phyloP scores from a whole-genome alignment of 2,329 filamentous ascomycete genomes.

The Cytospora chrysosperma region DNA sequence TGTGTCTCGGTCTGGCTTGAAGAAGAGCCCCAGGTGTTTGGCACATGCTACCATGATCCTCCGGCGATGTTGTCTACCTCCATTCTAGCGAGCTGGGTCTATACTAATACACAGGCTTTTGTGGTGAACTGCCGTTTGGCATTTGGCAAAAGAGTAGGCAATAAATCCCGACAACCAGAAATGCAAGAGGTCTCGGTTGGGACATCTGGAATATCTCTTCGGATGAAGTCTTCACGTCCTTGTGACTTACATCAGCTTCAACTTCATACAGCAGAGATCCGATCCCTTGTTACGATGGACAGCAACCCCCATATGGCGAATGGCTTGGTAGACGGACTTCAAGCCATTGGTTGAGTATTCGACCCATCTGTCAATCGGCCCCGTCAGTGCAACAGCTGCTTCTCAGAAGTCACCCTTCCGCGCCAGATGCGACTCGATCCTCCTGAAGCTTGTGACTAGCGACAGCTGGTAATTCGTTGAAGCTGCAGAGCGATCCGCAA shows the following conservation, averaged over 20 bases:
- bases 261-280: no score
- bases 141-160: conserved; percentile 49
- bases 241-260: no score
- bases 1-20: conserved; percentile 60
- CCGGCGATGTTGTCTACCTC: conserved; percentile 54
- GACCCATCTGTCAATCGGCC: conserved; percentile 50
- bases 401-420: conserved; percentile 41
- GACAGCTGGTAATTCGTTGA: conserved; percentile 48
- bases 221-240: conserved; percentile 28
- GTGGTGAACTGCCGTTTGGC: conserved; percentile 52
- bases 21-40: conserved; percentile 63
- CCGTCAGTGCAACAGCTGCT: conserved; percentile 48
- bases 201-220: conserved; percentile 31
- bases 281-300: conserved; percentile 43
- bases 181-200: no score
- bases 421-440: conserved; percentile 39
- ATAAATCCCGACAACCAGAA: no score
- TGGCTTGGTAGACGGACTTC: conserved; percentile 44
- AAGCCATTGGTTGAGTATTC: conserved; percentile 59
- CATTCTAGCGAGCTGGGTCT: conserved; percentile 54
- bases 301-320: conserved; percentile 33
- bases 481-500: conserved; percentile 48
- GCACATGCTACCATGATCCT: conserved; percentile 61
- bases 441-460: conserved; percentile 42
- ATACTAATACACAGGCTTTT: conserved; percentile 58